Conservation (phyloP, 768 basidiomycete species). For the Guyanaporus albipodus region DNA sequence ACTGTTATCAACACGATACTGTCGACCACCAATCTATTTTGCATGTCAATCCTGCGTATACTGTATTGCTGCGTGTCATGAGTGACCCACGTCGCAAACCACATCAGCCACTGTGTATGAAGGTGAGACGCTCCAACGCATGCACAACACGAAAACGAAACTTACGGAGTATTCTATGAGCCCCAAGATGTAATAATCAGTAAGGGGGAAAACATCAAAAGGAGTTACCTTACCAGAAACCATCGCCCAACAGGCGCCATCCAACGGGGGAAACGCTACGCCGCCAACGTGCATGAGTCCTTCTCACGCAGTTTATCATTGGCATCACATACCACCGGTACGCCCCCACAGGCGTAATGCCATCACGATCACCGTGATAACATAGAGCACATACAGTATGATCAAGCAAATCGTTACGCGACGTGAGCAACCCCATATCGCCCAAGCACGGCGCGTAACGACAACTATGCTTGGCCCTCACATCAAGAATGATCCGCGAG, state of each 20-base stretch:
- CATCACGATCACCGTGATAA: conserved; percentile 1
- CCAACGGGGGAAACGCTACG: background rate
- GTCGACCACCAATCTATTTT: conserved; percentile 6
- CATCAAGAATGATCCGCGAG: too few species aligned
- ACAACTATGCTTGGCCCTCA: too few species aligned
- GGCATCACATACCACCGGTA: conserved; percentile 3
- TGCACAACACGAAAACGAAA: background rate
- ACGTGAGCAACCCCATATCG: conserved; percentile 14
- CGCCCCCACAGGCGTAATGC: conserved; percentile 2
- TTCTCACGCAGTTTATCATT: too few species aligned
- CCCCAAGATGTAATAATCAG: background rate
- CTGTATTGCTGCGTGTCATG: too few species aligned
- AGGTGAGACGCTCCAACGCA: background rate
- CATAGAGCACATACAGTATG: conserved; percentile 3
- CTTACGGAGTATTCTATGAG: conserved; percentile 5
- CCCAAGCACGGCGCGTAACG: conserved; percentile 19
- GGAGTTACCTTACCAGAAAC: background rate
- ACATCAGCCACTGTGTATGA: conserved; percentile 10
- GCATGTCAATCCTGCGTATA: background rate
- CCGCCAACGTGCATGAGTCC: background rate
- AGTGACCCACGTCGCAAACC: conserved; percentile 6
- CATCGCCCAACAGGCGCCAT: background rate
- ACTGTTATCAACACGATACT: conserved; percentile 4
- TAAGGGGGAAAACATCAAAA: background rate
- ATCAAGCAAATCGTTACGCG: conserved; percentile 4